Evolutionary conservation across 805 yeast species (phyloP).

Genomic region (Suhomyces kilbournensis): DNA sequence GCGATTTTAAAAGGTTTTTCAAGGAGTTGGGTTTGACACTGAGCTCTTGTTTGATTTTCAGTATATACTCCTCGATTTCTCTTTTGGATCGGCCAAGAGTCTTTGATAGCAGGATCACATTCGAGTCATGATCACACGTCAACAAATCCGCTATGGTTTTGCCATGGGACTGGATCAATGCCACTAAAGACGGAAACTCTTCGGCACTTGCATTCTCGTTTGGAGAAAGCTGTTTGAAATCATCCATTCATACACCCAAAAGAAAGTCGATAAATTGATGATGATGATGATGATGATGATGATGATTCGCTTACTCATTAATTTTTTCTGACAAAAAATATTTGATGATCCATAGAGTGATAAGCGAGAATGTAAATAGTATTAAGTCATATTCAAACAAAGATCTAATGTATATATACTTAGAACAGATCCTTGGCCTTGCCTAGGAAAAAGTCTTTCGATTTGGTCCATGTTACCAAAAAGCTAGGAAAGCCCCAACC

Average conservation of each 20-base stretch:
- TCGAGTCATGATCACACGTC: conserved; percentile 9
- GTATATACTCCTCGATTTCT: conserved; percentile 23
- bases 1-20: background rate
- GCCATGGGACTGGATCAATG: conserved; percentile 21
- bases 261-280: background rate
- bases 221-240: conserved; percentile 19
- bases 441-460: conserved; percentile 26
- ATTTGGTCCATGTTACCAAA: conserved; percentile 23
- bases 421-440: conserved; percentile 11
- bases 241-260: conserved; percentile 18
- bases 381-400: background rate
- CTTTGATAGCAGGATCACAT: conserved; percentile 17
- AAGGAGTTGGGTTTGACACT: background rate
- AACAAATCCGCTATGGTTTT: conserved; percentile 25
- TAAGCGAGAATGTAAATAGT: background rate
- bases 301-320: background rate
- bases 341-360: background rate
- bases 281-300: background rate
- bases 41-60: conserved; percentile 8
- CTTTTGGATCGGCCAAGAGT: conserved; percentile 22
- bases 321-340: background rate
- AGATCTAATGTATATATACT: background rate
- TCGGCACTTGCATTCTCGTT: conserved; percentile 7
- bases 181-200: conserved; percentile 15
- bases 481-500: conserved; percentile 31